phyloP scores from a whole-genome alignment of 2,329 filamentous ascomycete genomes.

The Grosmannia huntii region DNA sequence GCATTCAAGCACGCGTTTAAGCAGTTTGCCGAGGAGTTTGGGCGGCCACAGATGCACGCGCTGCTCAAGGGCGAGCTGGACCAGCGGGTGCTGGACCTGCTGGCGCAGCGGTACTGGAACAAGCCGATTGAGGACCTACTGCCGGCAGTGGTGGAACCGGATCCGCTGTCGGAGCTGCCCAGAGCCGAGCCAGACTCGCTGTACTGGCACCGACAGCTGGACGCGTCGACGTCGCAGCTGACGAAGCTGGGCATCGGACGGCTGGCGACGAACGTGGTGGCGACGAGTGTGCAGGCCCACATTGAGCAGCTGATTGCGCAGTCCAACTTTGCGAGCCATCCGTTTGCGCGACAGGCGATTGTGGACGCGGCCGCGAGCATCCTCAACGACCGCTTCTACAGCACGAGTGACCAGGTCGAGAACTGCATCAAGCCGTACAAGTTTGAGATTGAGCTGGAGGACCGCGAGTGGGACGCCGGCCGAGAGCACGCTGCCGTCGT shows the following conservation, averaged over 20 bases:
- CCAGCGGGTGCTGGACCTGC: slow-evolving; percentile 83
- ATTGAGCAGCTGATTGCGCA: slow-evolving; percentile 65
- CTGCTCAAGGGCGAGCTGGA: slow-evolving; percentile 87
- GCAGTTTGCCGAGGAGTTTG: slow-evolving; percentile 80
- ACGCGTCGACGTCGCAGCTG: slow-evolving; percentile 77
- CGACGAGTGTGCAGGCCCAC: slow-evolving; percentile 72
- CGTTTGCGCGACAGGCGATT: slow-evolving; percentile 87
- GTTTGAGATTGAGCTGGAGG: slow-evolving; percentile 91
- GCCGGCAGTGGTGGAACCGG: slow-evolving; percentile 49
- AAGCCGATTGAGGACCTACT: slow-evolving; percentile 80
- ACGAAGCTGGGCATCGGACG: slow-evolving; percentile 92
- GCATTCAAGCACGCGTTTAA: slow-evolving; percentile 98
- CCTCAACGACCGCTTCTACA: slow-evolving; percentile 87
- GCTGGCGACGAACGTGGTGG: slow-evolving; percentile 82
- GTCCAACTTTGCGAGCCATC: slow-evolving; percentile 80
- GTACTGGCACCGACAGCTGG: slow-evolving; percentile 90
- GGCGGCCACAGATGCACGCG: slow-evolving; percentile 75
- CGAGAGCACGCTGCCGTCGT: slow-evolving; percentile 70
- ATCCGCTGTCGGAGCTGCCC: slow-evolving; percentile 65
- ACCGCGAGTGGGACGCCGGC: slow-evolving; percentile 74
- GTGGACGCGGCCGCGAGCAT: slow-evolving; percentile 82
- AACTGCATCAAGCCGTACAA: slow-evolving; percentile 99
- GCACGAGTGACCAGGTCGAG: slow-evolving; percentile 93
- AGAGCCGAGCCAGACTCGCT: slow-evolving; percentile 74
- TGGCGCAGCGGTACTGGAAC: slow-evolving; percentile 96